Evolutionary conservation across 164 flowering plant species (phyloP), one percentile per base, ranked within the genome.

Genomic region (Macadamia tetraphylla): DNA sequence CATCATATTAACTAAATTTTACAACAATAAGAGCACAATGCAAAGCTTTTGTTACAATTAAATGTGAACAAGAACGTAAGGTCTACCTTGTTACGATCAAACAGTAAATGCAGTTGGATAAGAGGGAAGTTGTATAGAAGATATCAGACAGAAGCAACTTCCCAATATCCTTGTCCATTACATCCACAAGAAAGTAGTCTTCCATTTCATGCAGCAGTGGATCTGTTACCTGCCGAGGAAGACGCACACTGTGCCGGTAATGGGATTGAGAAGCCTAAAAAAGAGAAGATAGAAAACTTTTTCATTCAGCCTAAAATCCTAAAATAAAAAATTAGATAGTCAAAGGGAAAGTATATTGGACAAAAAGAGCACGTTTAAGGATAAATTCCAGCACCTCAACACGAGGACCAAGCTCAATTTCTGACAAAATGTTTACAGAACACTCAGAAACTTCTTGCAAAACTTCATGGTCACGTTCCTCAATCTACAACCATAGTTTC

Each of bases 151-250:
- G 74, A 77, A 69, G 78, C 76, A 74, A 66, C 62, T 75, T 79
- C 62, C 83, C 83, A 62, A 65, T 77, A 64, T 82, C 80, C 68
- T 64, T 64, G 29, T 85, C 80, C 46, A 48, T 76, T 31, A 87
- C 3, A 79, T 73, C 72, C 35, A 65, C 76, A 62, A 83, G 79
- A 73, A 90, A 60, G 67, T 53, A 76, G 66, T 70, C 74, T 71
- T 89, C 98, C 85, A 89, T 70, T 74, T 95, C 93, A 65, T 74
- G 79, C 67, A 87, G 67, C 30, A 92, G 81, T 10, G 80, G 82
- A 68, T 83, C 87, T 73, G 83, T 80, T 68, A 95, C 60, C 59
- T 83, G 86, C n/a, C 77, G 80, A 5, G 96, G 96, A 55, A 92
- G 89, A 42, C 81, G 84, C 35, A 86, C 75, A 63, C 64, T 66